Conservation (phyloP, 2,329 filamentous ascomycete genomes). For the Chaetomiaceae sp. region DNA sequence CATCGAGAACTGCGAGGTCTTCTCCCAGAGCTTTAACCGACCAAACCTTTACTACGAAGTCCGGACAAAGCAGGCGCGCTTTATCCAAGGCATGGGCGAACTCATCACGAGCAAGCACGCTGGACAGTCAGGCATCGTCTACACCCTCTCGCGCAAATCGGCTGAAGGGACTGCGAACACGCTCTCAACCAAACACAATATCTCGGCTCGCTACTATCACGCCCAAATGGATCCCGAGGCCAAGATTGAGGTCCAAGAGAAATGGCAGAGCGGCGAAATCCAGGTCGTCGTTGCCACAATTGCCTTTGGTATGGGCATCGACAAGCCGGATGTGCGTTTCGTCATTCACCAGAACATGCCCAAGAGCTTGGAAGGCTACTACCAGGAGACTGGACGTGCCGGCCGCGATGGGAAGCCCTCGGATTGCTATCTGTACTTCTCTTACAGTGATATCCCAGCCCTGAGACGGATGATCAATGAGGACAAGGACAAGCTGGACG, state of each 20-base stretch:
- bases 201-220: constrained; percentile 81
- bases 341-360: constrained; percentile 91
- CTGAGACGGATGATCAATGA: constrained; percentile 78
- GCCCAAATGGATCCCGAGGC: constrained; percentile 66
- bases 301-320: constrained; percentile 99
- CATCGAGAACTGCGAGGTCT: constrained; percentile 72
- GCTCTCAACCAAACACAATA: constrained; percentile 55
- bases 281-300: constrained; percentile 97
- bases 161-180: constrained; percentile 75
- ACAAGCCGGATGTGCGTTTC: constrained; percentile 94
- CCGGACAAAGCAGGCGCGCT: constrained; percentile 60
- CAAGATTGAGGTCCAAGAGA: constrained; percentile 66
- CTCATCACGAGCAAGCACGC: constrained; percentile 67
- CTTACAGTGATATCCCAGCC: constrained; percentile 68
- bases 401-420: constrained; percentile 85
- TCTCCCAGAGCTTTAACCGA: constrained; percentile 94
- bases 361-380: constrained; percentile 95
- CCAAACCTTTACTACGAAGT: constrained; percentile 91
- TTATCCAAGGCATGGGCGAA: constrained; percentile 49
- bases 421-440: constrained; percentile 86
- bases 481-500: constrained; percentile 61
- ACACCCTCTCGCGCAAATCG: constrained; percentile 79
- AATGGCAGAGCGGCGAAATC: constrained; percentile 75
- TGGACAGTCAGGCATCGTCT: constrained; percentile 81
- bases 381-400: constrained; percentile 94